Base-by-base conservation (phyloP, 2,329 filamentous ascomycete genomes). In the Zasmidium citrigriseum region DNA sequence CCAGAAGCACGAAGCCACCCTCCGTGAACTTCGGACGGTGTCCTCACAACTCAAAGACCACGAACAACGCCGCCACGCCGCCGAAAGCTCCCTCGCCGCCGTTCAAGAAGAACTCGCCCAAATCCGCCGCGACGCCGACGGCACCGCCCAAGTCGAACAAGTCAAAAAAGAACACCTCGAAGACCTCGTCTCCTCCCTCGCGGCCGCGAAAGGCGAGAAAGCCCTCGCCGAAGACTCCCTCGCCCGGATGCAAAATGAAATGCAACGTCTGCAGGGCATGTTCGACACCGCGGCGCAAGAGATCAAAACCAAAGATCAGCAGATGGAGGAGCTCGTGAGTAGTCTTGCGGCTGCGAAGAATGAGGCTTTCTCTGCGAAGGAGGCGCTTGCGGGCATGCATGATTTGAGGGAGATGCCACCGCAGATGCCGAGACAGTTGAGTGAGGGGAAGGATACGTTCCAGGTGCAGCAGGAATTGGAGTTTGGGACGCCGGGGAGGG, bases 1-100 rank as follows among this genome's bases (percentile, higher is more conserved):
- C 20, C 62, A 63, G 41, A 63, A 58, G 54, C 64, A 65, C 41
- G 63, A 67, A n/a, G 59, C 57, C 11, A 60, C 61, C 25, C 63
- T 66, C 25, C 52, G 49, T 16, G 65, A 65, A n/a, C 58, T 67
- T 20, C 62, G 61, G 50, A 46, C 23, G 11, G 55, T 50, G 4
- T 59, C 56, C n/a, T 21, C 16, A 23, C 65, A 66, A 45, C 53
- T 62, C 18, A 64, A 64, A 34, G 61, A 64, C 29, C 47, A 46
- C 11, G 60, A 63, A 34, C 51, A 61, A 24, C 55, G 52, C 7
- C 38, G 52, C 10, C 21, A 20, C 27, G 24, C 24, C 25, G 57
- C 57, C 12, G 52, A 55, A 46, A 27, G 52, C n/a, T 46, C 59
- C 9, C 18, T 53, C 41, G 48, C 27, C 18, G 22, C n/a, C n/a